phyloP scores from a whole-genome alignment of 345 rosid genomes.

The Eucalyptus sp. region DNA sequence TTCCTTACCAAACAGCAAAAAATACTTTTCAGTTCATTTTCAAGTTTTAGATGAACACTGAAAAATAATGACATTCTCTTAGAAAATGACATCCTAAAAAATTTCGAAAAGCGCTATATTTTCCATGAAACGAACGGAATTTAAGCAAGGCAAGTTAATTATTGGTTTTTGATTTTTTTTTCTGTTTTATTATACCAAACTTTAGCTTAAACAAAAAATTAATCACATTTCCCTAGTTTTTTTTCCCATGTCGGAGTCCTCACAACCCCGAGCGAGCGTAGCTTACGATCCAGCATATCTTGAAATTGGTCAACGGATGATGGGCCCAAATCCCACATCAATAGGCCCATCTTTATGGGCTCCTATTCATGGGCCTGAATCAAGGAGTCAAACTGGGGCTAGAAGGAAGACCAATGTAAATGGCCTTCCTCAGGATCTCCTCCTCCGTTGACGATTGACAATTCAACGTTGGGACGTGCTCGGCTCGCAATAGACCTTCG shows the following conservation, averaged over 20 bases:
- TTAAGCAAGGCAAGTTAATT: not conserved
- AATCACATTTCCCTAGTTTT: too few species aligned
- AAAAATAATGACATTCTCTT: too few species aligned
- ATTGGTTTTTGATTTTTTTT: too few species aligned
- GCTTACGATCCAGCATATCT: too few species aligned
- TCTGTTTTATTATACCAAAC: not conserved
- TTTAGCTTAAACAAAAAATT: not conserved
- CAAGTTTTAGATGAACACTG: too few species aligned
- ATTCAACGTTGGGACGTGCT: not conserved
- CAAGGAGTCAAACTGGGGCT: not conserved
- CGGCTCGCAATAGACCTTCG: not conserved
- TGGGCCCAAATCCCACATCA: not conserved
- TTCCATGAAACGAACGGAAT: fast-evolving
- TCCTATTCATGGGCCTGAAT: not conserved
- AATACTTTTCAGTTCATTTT: too few species aligned
- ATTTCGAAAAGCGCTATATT: too few species aligned
- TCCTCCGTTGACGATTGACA: not conserved
- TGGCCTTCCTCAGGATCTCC: not conserved
- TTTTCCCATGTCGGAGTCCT: too few species aligned
- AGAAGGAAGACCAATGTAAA: not conserved
- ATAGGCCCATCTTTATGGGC: not conserved
- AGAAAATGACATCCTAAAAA: too few species aligned
- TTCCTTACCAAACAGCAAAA: too few species aligned
- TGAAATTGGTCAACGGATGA: not conserved
- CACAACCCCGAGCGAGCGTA: too few species aligned